Evolutionary conservation across 495 filamentous ascomycete genomes (phyloP), one percentile per base, ranked within the genome.

Genomic region (Annulohypoxylon moriforme): DNA sequence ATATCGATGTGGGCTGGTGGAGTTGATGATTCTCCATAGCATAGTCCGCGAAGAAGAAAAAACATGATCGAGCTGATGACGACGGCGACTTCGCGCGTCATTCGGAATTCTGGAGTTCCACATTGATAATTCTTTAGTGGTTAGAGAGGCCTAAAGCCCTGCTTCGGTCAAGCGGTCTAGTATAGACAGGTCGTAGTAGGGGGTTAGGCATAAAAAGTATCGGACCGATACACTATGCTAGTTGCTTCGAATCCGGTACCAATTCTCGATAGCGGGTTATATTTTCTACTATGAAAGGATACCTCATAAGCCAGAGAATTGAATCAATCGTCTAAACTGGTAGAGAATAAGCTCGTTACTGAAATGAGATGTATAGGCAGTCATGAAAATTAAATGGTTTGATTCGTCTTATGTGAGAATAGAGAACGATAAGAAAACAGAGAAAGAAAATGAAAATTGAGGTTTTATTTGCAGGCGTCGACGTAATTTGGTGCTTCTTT

Each of bases 191-290:
- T 16, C 34, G 36, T 58, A 40, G 33, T 38, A 58, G 20, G 22
- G 55, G 55, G 33, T 40, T 38, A 24, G 42, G 20, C 31, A 34
- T 49, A n/a, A 60, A 60, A 20, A 4, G 56, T 47, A 70, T 70
- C 68, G 68, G 68, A 1, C 68, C 68, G 68, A 70, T 65, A 56
- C 55, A 59, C 40, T 34, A 29, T 38, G 36, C 49, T 18, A 44
- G 24, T 29, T 22, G 33, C 20, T 64, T 59, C 55, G 16, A 60
- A 53, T 42, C 14, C 40, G 52, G 53, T 52, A 36, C 44, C 27
- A 60, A 61, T 14, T 34, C 46, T 60, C 56, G 34, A 66, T 44
- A 20, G 40, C 40, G 40, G 40, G 8, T 18, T 18, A 20, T 8
- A 1, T 18, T 8, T 44, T 20, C 20, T 18, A 44, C 4, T 20